Percentiles rank a stretch among this genome's conserved stretches.
Conservation (phyloP, 2,329 filamentous ascomycete species). For the Colletotrichum echinochloae region DNA sequence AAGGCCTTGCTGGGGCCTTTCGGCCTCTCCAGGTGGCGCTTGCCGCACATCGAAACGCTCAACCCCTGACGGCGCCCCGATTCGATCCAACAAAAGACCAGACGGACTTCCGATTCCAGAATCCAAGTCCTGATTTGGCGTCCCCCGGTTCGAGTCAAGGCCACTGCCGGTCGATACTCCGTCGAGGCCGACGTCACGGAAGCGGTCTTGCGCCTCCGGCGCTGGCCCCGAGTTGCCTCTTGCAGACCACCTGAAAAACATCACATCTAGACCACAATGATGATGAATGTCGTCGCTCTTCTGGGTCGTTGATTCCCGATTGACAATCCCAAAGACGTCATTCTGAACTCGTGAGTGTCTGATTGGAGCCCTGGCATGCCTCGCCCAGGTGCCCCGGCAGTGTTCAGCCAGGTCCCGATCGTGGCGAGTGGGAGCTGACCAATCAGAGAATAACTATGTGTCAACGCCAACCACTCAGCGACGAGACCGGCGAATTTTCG, state of each 20-base stretch:
- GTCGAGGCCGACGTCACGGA: slow-evolving; percentile 37
- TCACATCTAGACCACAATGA: slow-evolving; percentile 14
- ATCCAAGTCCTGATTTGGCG: slow-evolving; percentile 1
- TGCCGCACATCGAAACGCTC: slow-evolving; percentile 23
- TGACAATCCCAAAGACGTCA: slow-evolving; percentile 36
- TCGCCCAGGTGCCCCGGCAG: slow-evolving; percentile 39
- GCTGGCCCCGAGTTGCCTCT: slow-evolving; percentile 23
- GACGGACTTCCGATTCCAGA: background rate
- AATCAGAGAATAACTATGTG: slow-evolving; percentile 42
- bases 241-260: slow-evolving; percentile 18
- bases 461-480: slow-evolving; percentile 42
- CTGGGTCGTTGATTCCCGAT: slow-evolving; percentile 18
- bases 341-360: slow-evolving; percentile 35
- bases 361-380: slow-evolving; percentile 34
- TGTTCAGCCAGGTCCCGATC: slow-evolving; percentile 39
- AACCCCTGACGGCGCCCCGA: slow-evolving; percentile 7
- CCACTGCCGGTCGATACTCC: slow-evolving; percentile 22
- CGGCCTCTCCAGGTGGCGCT: slow-evolving; percentile 37
- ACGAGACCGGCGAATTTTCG: slow-evolving; percentile 39
- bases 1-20: slow-evolving; percentile 9
- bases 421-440: slow-evolving; percentile 38
- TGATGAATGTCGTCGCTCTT: slow-evolving; percentile 24
- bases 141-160: slow-evolving; percentile 20
- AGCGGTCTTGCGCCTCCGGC: slow-evolving; percentile 22
- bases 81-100: background rate